These are phyloP conservation scores for Pseudopyricularia javanii DNA, from an alignment of 2,329 filamentous ascomycete genomes.

Conservation along the genomic window DNA sequence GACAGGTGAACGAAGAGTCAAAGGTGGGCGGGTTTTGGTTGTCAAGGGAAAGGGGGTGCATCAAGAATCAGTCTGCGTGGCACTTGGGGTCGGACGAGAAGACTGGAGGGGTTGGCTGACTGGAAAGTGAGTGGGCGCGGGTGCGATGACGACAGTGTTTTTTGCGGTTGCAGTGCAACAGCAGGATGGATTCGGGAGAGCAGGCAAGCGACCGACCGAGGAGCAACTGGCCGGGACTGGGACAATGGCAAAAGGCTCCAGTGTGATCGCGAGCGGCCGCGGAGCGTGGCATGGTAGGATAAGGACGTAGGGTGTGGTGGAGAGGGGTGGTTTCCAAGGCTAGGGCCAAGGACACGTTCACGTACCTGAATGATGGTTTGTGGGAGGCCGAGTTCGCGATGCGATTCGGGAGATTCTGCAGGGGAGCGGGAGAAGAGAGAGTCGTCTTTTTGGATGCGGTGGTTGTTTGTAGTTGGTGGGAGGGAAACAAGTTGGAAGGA, in stretches of 20 bases:
- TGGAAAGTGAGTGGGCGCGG: constrained; percentile 8
- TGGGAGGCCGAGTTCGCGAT: neutral
- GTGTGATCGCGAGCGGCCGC: neutral
- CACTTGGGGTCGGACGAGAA: neutral
- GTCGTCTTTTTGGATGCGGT: neutral
- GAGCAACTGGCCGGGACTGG: neutral
- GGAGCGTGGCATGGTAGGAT: too few relatives aligned
- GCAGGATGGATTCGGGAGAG: neutral
- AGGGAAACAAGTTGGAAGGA: neutral
- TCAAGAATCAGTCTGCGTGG: neutral
- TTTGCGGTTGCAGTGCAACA: constrained; percentile 2
- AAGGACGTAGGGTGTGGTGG: too few relatives aligned
- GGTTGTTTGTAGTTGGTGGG: constrained; percentile 3
- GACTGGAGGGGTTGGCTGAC: neutral
- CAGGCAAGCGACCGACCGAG: neutral
- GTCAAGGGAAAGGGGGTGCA: neutral
- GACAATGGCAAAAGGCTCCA: neutral
- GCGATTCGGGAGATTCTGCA: neutral
- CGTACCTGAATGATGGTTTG: too few relatives aligned
- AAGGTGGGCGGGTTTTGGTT: neutral
- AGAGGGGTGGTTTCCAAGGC: too few relatives aligned
- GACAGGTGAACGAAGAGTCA: too few relatives aligned
- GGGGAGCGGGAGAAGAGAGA: neutral
- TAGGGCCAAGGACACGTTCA: too few relatives aligned
- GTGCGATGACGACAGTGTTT: constrained; percentile 15